These are phyloP conservation scores for Aspergillus eucalypticola DNA, from an alignment of 2,329 filamentous ascomycete species.

Conservation along the genomic window DNA sequence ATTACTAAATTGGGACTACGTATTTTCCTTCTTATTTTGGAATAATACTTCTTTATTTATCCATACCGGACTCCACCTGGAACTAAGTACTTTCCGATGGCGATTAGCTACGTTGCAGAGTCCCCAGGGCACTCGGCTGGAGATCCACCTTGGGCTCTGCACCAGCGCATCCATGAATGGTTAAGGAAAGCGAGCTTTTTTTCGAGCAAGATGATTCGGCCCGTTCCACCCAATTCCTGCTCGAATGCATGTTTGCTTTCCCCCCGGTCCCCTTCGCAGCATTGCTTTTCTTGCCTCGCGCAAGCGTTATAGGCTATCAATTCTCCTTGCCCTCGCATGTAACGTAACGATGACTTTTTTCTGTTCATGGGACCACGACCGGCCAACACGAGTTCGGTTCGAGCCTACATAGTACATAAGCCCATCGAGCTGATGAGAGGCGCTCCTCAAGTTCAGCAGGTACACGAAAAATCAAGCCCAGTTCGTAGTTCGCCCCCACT, in stretches of 20 bases:
- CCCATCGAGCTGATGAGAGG: not conserved
- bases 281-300: not conserved
- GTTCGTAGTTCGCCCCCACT: not conserved
- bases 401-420: slow-evolving; percentile 2
- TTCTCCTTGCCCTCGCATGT: slow-evolving; percentile 4
- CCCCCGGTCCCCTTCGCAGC: not conserved
- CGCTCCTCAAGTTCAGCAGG: not conserved
- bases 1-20: too few species aligned
- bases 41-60: too few species aligned
- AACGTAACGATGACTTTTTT: slow-evolving; percentile 7
- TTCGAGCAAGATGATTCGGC: not conserved
- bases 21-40: too few species aligned
- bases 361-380: not conserved
- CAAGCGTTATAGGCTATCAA: not conserved
- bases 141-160: not conserved
- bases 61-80: too few species aligned
- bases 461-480: not conserved
- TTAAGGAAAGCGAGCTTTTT: not conserved
- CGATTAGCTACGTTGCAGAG: slow-evolving; percentile 2
- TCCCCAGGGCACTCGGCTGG: slow-evolving; percentile 5
- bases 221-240: not conserved
- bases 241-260: slow-evolving; percentile 1
- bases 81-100: not conserved
- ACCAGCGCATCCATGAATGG: not conserved
- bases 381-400: slow-evolving; percentile 6